These are phyloP conservation scores for Rhodotorula taiwanensis DNA, from an alignment of 768 basidiomycete species.

Conservation along the genomic window DNA sequence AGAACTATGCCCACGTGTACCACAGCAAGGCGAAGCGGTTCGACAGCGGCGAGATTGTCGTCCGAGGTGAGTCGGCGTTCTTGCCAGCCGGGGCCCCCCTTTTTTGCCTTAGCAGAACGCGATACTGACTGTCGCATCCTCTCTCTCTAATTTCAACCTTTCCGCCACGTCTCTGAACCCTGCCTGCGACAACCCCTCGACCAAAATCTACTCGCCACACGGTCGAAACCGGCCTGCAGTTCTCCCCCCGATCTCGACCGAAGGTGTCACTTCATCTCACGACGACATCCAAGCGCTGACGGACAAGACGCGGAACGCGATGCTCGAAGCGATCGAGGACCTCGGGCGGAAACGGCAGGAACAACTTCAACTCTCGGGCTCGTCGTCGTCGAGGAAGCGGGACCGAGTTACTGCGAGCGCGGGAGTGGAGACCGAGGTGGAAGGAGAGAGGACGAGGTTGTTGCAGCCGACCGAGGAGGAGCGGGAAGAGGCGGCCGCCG, in stretches of 20 bases:
- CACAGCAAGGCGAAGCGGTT: slow-evolving; percentile 47
- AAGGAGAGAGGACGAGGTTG: slow-evolving; percentile 3
- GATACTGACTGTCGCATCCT: neutral
- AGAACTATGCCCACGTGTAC: slow-evolving; percentile 88
- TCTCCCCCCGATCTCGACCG: slow-evolving; percentile 78
- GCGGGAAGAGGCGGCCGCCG: no score
- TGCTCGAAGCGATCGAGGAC: slow-evolving; percentile 69
- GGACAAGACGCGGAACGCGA: slow-evolving; percentile 62
- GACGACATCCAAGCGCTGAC: slow-evolving; percentile 63
- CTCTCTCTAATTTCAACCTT: slow-evolving; percentile 2
- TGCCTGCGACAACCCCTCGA: no score
- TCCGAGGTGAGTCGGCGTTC: slow-evolving; percentile 59
- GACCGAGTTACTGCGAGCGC: neutral
- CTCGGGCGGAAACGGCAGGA: slow-evolving; percentile 47
- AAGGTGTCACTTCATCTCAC: slow-evolving; percentile 55
- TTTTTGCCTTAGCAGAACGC: no score
- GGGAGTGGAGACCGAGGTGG: neutral
- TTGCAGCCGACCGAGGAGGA: neutral
- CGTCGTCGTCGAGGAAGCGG: neutral
- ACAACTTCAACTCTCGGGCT: neutral
- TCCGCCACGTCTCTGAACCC: no score
- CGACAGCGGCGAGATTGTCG: slow-evolving; percentile 64
- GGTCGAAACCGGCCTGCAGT: slow-evolving; percentile 51
- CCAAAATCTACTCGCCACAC: neutral
- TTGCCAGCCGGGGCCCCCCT: no score